Conservation (phyloP, 2,329 filamentous ascomycete species). For the Davidsoniella eucalypti region DNA sequence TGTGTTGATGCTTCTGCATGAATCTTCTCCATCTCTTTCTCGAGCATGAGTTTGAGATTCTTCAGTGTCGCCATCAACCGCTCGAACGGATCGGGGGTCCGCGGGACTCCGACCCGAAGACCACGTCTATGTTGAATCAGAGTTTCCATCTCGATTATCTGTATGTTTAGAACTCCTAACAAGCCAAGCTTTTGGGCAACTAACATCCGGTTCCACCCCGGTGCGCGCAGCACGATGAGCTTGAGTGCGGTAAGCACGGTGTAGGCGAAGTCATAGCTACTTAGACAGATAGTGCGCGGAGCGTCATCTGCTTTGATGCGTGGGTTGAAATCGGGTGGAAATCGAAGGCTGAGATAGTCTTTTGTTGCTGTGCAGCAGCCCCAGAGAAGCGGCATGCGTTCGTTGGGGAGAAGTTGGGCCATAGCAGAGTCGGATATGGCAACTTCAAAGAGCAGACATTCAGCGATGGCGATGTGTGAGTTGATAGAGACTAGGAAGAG, state of each 20-base stretch:
- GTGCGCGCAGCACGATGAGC: slow-evolving; percentile 28
- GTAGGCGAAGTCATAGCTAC: slow-evolving; percentile 31
- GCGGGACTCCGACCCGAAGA: neutral
- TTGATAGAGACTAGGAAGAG: slow-evolving; percentile 21
- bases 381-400: slow-evolving; percentile 31
- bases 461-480: slow-evolving; percentile 27
- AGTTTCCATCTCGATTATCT: slow-evolving; percentile 19
- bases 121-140: slow-evolving; percentile 14
- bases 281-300: slow-evolving; percentile 27
- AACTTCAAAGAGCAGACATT: slow-evolving; percentile 31
- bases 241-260: slow-evolving; percentile 29
- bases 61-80: slow-evolving; percentile 11
- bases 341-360: slow-evolving; percentile 25
- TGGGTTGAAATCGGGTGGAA: slow-evolving; percentile 16
- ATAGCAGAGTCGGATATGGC: slow-evolving; percentile 24
- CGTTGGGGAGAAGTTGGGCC: slow-evolving; percentile 20
- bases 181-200: slow-evolving; percentile 23
- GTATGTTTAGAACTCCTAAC: slow-evolving; percentile 18
- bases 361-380: slow-evolving; percentile 25
- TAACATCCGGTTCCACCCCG: slow-evolving; percentile 28
- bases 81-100: slow-evolving; percentile 12
- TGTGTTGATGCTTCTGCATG: neutral
- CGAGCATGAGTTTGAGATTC: slow-evolving; percentile 9
- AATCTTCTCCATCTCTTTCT: slow-evolving; percentile 12
- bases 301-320: slow-evolving; percentile 15